A percentile compares a stretch with the other conserved stretches of the same genome.
Evolutionary conservation across 2,329 filamentous ascomycete genomes (phyloP).

Genomic region (Alternaria arbusti): DNA sequence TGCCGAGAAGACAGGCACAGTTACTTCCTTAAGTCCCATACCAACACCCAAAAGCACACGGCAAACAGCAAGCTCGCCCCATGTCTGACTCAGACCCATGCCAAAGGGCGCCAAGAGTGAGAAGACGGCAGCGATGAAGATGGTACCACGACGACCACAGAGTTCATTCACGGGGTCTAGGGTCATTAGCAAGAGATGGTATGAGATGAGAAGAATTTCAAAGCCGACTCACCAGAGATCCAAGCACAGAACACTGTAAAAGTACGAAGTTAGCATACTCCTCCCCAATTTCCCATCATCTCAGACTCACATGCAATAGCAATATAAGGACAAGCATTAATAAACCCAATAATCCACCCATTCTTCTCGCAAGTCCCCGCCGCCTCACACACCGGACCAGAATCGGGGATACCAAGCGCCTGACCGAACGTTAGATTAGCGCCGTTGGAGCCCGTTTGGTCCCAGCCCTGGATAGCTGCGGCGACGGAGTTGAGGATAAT

Average conservation of each 20-base stretch:
- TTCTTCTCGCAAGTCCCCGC: conserved; percentile 40
- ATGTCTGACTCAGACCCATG: conserved; percentile 43
- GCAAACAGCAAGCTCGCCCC: conserved; percentile 50
- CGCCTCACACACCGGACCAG: conserved; percentile 25
- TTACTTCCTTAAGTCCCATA: conserved; percentile 55
- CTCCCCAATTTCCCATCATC: too few species aligned
- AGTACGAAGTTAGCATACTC: background rate
- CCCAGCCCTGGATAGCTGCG: conserved; percentile 72
- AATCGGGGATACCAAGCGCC: conserved; percentile 38
- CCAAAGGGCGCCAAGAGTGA: conserved; percentile 46
- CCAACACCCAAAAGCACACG: conserved; percentile 49
- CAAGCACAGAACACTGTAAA: conserved; percentile 27
- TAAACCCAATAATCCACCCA: conserved; percentile 42
- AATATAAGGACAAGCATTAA: conserved; percentile 42
- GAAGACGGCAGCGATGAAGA: conserved; percentile 45
- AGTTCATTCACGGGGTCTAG: conserved; percentile 38
- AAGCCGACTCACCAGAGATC: conserved; percentile 18
- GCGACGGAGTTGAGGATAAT: conserved; percentile 72
- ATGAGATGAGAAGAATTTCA: background rate
- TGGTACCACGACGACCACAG: conserved; percentile 40
- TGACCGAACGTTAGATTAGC: conserved; percentile 67
- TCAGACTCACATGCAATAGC: conserved; percentile 22
- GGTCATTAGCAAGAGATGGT: background rate
- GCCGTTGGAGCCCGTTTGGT: conserved; percentile 60
- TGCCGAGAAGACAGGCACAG: conserved; percentile 55